Evolutionary conservation across 129 eudicot genomes (phyloP), one percentile per base, ranked within the genome.

Genomic region (Artemisia tridentata): DNA sequence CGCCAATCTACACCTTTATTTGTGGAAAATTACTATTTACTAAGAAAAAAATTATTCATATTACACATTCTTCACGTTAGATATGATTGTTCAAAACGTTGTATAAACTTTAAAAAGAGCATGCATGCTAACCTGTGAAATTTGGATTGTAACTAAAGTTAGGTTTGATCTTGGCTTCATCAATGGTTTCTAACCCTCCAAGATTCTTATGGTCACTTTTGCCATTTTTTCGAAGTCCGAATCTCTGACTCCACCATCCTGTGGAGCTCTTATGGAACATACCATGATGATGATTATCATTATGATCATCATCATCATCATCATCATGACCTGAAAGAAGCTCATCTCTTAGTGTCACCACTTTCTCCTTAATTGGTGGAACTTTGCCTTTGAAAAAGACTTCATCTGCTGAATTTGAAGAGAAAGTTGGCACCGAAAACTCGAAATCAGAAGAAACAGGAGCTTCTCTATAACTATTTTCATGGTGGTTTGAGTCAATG

Each of bases 401-500:
- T 81, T 87, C 96, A 65, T 92, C 96, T 49, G 96, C 95, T 15
- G 89, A 72, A 54, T 82, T 90, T 80, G 85, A 71, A 71, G 75
- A 57, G 69, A 79, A 56, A 46, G 65, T 69, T 10, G 96, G 80
- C 25, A 78, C 84, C 0, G 91, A 84, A 71, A 92, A 92, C 83
- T 83, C 96, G 81, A 92, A 92, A 78, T 92, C 98, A 0, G 95
- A 84, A 16, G 96, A 89, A 0, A 88, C 92, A 7, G 98, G 98
- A 9, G 98, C 88, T 78, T 82, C 95, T 63, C 73, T 80, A 52
- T 85, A 86, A 63, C 50, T 72, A 29, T 17, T 68, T 71, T 81
- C 83, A 10, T 66, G 84, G 72, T 75, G 76, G 53, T 47, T 87
- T 74, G 89, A 52, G 54, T 92, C 98, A 34, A 75, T 86, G 80